Percentiles rank a stretch among this genome's conserved stretches.
These are phyloP conservation scores for Colletotrichum salicis DNA, from an alignment of 2,329 filamentous ascomycete species.

Conservation along the genomic window DNA sequence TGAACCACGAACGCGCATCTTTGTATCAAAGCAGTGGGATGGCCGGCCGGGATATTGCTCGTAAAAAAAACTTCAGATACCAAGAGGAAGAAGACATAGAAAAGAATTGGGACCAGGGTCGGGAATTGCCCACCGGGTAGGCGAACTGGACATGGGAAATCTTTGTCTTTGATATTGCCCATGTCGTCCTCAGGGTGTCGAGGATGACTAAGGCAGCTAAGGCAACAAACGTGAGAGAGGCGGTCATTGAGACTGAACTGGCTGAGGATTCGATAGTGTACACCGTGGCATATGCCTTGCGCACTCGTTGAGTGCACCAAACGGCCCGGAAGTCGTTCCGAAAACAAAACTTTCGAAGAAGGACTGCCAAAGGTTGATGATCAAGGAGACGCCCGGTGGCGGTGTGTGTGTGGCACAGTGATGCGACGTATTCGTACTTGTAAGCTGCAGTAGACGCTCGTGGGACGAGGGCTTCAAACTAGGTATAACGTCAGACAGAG, in stretches of 20 bases:
- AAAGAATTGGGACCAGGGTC: neutral
- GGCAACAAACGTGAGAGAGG: neutral
- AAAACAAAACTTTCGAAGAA: conserved; percentile 2
- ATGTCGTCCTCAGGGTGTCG: neutral
- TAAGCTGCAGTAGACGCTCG: neutral
- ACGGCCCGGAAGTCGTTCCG: neutral
- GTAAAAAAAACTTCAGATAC: neutral
- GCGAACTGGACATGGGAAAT: neutral
- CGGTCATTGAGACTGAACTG: neutral
- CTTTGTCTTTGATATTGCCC: neutral
- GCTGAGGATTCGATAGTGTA: neutral
- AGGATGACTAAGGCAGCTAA: neutral
- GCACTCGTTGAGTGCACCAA: neutral
- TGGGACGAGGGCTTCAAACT: neutral
- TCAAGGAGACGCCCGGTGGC: neutral
- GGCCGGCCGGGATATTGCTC: neutral
- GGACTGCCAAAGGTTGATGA: neutral
- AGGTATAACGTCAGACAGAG: neutral
- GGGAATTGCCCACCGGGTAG: neutral
- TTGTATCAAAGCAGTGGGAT: neutral
- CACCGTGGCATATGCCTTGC: neutral
- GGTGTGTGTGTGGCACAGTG: neutral
- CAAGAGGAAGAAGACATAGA: neutral
- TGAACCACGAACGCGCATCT: neutral
- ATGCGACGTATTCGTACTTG: neutral